A percentile compares a stretch with the other conserved stretches of the same genome.
phyloP scores from a whole-genome alignment of 2,329 filamentous ascomycete genomes.

The Paecilomyces niveus region DNA sequence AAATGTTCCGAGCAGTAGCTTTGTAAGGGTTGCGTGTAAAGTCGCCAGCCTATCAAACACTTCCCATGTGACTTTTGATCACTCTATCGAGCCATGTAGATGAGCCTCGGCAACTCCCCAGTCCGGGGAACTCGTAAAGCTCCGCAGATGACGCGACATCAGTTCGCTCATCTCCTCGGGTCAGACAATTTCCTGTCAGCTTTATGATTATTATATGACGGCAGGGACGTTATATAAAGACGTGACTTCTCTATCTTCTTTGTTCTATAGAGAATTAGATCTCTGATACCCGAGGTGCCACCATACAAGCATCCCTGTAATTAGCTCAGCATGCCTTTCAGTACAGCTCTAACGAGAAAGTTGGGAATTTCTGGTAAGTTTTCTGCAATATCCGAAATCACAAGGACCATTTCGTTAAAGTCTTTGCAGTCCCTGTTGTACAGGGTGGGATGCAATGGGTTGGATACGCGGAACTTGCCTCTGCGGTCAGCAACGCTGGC shows the following conservation, averaged over 20 bases:
- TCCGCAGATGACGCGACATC: background rate
- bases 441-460: slow-evolving; percentile 53
- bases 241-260: background rate
- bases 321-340: slow-evolving; percentile 51
- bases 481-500: slow-evolving; percentile 48
- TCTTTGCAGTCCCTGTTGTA: slow-evolving; percentile 37
- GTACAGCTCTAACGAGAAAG: slow-evolving; percentile 55
- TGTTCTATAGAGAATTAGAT: background rate
- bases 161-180: background rate
- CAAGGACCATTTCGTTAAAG: slow-evolving; percentile 2
- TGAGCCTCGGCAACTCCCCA: background rate
- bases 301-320: background rate
- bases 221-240: background rate
- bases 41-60: background rate
- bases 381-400: background rate
- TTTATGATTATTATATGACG: background rate
- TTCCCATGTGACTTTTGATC: background rate
- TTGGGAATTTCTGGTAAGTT: slow-evolving; percentile 45
- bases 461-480: slow-evolving; percentile 46
- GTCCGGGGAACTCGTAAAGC: background rate
- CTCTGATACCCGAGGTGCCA: background rate
- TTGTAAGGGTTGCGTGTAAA: background rate
- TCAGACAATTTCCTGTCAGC: background rate
- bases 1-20: background rate
- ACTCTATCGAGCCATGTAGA: background rate